A percentile compares a stretch with the other conserved stretches of the same genome.
phyloP scores from a whole-genome alignment of 2,329 filamentous ascomycete genomes.

The Aspergillus fumigatus region DNA sequence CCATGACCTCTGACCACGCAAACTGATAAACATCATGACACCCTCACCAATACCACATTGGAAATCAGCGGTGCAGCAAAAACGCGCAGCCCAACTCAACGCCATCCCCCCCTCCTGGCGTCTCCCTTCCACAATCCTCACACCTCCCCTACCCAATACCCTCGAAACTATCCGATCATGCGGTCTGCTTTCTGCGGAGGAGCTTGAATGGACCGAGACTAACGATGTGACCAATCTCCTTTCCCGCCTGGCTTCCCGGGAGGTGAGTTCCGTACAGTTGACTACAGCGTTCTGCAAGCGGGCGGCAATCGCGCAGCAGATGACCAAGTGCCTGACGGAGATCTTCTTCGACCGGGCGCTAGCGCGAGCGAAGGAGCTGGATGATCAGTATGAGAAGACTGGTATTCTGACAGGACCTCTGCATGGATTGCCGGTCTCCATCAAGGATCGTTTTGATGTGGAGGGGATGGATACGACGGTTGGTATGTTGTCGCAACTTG shows the following conservation, averaged over 20 bases:
- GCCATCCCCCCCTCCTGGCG: conserved; percentile 20
- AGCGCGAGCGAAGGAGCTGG: conserved; percentile 44
- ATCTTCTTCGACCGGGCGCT: conserved; percentile 53
- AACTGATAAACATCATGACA: neutral
- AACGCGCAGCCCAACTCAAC: conserved; percentile 16
- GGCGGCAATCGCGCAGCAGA: conserved; percentile 17
- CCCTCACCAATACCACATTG: conserved; percentile 12
- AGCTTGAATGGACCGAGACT: conserved; percentile 21
- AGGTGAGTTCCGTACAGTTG: conserved; percentile 11
- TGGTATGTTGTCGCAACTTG: conserved; percentile 12
- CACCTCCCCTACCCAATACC: conserved; percentile 7
- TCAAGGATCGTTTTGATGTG: conserved; percentile 67
- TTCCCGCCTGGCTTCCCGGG: conserved; percentile 6
- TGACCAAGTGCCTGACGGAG: conserved; percentile 17
- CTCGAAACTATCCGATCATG: conserved; percentile 16
- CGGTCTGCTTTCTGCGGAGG: conserved; percentile 15
- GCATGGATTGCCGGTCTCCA: conserved; percentile 55
- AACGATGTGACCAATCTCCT: conserved; percentile 15
- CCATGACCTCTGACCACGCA: neutral
- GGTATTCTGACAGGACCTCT: conserved; percentile 56
- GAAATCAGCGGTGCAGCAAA: conserved; percentile 17
- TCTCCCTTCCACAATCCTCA: conserved; percentile 10
- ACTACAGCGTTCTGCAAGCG: conserved; percentile 19
- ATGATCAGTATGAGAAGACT: conserved; percentile 47
- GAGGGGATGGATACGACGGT: conserved; percentile 23